Percentiles rank a stretch among this genome's conserved stretches.
These are phyloP conservation scores for Cucurbita ficifolia DNA, from an alignment of 306 rosid genomes.

Conservation along the genomic window DNA sequence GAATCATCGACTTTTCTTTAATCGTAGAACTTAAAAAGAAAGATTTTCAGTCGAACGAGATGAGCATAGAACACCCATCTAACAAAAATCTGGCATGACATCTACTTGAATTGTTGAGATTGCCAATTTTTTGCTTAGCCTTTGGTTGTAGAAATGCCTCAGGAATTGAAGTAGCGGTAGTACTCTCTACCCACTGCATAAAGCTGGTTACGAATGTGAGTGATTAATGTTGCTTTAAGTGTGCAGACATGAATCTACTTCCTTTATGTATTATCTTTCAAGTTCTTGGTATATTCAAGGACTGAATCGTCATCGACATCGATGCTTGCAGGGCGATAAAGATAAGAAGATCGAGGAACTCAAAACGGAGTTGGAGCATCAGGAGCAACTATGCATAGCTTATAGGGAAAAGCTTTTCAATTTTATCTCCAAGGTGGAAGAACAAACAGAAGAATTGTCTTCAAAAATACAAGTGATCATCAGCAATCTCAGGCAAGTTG, in stretches of 20 bases:
- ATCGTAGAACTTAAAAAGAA: too few species aligned
- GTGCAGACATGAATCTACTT: background rate
- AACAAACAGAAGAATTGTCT: conserved; percentile 58
- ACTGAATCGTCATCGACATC: background rate
- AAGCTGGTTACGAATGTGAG: too few species aligned
- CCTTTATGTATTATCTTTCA: background rate
- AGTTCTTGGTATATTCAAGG: background rate
- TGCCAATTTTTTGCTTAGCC: too few species aligned
- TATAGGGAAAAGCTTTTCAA: conserved; percentile 50
- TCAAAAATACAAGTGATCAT: conserved; percentile 46
- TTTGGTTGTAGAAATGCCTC: too few species aligned
- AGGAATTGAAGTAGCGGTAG: too few species aligned
- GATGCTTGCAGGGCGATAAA: conserved; percentile 51
- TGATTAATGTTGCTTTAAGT: too few species aligned
- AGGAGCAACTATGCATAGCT: conserved; percentile 50
- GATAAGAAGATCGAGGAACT: conserved; percentile 80
- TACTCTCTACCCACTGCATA: too few species aligned
- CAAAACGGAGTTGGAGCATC: conserved; percentile 62
- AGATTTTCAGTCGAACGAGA: too few species aligned
- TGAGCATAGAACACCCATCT: too few species aligned
- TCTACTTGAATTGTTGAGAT: too few species aligned
- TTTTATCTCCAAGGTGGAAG: conserved; percentile 54
- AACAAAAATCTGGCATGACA: too few species aligned
- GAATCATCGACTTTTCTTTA: too few species aligned
- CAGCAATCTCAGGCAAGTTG: conserved; percentile 54